phyloP scores from a whole-genome alignment of 163 green algal genomes.

The Chlamydomonas reinhardtii region DNA sequence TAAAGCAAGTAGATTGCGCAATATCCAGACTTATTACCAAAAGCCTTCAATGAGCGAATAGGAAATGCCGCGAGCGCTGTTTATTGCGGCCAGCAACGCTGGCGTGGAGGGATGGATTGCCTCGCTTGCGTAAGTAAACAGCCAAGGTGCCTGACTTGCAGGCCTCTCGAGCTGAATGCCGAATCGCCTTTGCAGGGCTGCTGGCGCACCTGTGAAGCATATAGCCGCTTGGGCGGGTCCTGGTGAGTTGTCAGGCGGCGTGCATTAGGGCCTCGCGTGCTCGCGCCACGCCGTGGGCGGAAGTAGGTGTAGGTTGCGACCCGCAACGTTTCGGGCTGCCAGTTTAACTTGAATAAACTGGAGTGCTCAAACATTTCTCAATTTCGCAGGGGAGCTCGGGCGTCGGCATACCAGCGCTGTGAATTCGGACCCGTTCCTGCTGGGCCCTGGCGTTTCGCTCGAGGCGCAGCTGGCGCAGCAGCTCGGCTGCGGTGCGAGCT shows the following conservation, averaged over 20 bases:
- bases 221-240: conserved; percentile 4
- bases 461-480: conserved; percentile 18
- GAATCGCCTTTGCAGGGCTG: background rate
- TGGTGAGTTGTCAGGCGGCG: background rate
- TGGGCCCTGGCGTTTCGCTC: background rate
- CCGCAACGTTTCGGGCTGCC: too few relatives aligned
- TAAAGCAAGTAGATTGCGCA: too few relatives aligned
- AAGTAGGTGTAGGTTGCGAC: too few relatives aligned
- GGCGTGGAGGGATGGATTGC: conserved; percentile 10
- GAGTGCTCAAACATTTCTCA: too few relatives aligned
- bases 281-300: too few relatives aligned
- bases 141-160: background rate
- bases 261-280: too few relatives aligned
- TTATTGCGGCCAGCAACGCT: conserved; percentile 5
- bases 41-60: too few relatives aligned
- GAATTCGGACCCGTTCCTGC: conserved; percentile 33
- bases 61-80: conserved; percentile 1
- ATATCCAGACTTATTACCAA: too few relatives aligned
- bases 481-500: background rate
- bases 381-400: background rate
- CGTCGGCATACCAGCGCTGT: conserved; percentile 1
- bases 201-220: conserved; percentile 14
- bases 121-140: conserved; percentile 6
- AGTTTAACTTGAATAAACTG: too few relatives aligned
- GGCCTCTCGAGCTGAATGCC: background rate